Conservation (phyloP, 2,329 filamentous ascomycete species). For the Cryphonectria carpinicola region DNA sequence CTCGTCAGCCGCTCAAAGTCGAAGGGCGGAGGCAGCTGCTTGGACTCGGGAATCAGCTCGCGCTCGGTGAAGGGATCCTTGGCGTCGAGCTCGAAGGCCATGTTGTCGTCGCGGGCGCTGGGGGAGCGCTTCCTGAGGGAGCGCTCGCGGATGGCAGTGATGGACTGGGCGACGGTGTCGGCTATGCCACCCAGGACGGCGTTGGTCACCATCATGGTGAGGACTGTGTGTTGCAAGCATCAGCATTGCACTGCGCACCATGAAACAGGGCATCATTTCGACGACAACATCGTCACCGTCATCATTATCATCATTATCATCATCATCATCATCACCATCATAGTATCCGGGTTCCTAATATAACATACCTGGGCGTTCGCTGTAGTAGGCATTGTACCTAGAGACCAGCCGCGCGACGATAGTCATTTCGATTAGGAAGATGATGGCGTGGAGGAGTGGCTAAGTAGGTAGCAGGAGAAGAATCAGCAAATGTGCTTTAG, state of each 20-base stretch:
- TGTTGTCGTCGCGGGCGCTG: slow-evolving; percentile 65
- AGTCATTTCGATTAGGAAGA: slow-evolving; percentile 87
- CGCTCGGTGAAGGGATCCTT: slow-evolving; percentile 70
- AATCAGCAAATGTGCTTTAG: slow-evolving; percentile 21
- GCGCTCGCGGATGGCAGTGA: slow-evolving; percentile 79
- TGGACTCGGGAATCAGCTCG: slow-evolving; percentile 69
- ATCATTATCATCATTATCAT: no score
- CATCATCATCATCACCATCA: no score
- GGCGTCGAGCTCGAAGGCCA: slow-evolving; percentile 84
- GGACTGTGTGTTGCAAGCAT: slow-evolving; percentile 56
- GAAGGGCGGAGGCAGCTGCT: slow-evolving; percentile 75
- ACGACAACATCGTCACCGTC: not conserved
- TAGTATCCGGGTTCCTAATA: slow-evolving; percentile 34
- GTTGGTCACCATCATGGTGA: slow-evolving; percentile 99
- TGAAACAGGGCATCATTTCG: not conserved
- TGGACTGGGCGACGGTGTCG: slow-evolving; percentile 92
- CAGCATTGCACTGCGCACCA: not conserved
- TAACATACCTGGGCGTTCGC: slow-evolving; percentile 80
- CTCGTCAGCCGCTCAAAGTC: slow-evolving; percentile 93
- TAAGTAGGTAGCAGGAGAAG: slow-evolving; percentile 43
- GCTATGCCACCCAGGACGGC: slow-evolving; percentile 93
- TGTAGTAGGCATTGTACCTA: slow-evolving; percentile 94
- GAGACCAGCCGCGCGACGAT: slow-evolving; percentile 80
- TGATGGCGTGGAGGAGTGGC: slow-evolving; percentile 84
- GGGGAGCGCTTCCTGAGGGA: slow-evolving; percentile 60